Evolutionary conservation across 225 moss, liverwort and hornwort species (phyloP).

Genomic region (Polytrichum commune): DNA sequence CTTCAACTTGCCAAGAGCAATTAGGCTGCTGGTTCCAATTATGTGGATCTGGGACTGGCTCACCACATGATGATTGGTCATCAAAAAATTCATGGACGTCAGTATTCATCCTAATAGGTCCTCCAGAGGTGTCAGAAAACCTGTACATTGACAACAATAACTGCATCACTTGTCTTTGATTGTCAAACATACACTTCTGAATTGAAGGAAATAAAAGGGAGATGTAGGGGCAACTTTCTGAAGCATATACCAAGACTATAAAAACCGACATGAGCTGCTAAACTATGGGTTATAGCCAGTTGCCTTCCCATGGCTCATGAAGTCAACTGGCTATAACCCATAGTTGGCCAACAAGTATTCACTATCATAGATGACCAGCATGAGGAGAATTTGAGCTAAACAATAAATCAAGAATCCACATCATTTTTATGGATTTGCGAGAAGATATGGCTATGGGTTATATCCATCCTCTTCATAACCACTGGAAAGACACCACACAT

Average conservation of each 20-base stretch:
- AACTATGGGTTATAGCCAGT: not conserved
- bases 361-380: not conserved
- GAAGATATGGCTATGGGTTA: not conserved
- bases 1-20: no score
- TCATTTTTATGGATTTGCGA: no score
- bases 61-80: not conserved
- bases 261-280: not conserved
- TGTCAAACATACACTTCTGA: not conserved
- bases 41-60: not conserved
- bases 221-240: not conserved
- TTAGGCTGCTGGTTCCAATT: not conserved
- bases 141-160: slow-evolving; percentile 5
- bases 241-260: no score
- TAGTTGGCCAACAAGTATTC: not conserved
- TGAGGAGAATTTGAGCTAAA: not conserved
- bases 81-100: slow-evolving; percentile 13
- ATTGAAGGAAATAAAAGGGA: not conserved
- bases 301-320: no score
- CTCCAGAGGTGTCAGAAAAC: slow-evolving; percentile 9
- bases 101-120: slow-evolving; percentile 11
- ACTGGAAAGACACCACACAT: slow-evolving; percentile 7
- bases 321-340: not conserved
- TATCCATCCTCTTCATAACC: not conserved
- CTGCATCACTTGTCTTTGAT: no score
- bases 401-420: no score